phyloP scores from a whole-genome alignment of 148 eudicot genomes.

The Rhododendron molle region DNA sequence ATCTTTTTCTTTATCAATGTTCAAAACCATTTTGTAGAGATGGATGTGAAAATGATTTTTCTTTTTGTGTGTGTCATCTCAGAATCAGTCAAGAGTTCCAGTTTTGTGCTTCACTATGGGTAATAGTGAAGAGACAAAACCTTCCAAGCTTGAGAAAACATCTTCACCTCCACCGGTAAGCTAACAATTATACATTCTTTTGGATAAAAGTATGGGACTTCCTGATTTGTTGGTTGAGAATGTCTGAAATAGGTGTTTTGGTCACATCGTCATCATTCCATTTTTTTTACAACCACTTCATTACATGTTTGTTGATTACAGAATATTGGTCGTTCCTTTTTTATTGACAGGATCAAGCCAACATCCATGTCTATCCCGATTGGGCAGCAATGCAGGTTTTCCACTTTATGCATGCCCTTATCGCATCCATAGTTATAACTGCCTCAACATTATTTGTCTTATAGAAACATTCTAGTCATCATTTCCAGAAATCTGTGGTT shows the following conservation, averaged over 20 bases:
- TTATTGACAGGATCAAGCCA: slow-evolving; percentile 60
- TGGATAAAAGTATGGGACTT: neutral
- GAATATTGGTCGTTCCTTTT: slow-evolving; percentile 8
- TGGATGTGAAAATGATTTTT: neutral
- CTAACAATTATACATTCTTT: neutral
- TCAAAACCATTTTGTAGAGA: neutral
- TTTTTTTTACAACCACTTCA: neutral
- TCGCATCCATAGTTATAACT: neutral
- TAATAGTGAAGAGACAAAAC: slow-evolving; percentile 46
- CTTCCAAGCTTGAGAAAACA: slow-evolving; percentile 52
- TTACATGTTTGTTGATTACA: slow-evolving; percentile 2
- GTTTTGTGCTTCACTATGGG: slow-evolving; percentile 41
- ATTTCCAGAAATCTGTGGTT: neutral
- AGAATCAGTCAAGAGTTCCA: neutral
- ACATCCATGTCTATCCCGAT: slow-evolving; percentile 76
- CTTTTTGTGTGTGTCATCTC: neutral
- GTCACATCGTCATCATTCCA: neutral
- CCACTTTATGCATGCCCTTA: slow-evolving; percentile 1
- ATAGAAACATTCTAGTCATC: neutral
- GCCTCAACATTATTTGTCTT: neutral
- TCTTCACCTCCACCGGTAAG: slow-evolving; percentile 61
- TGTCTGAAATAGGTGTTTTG: neutral
- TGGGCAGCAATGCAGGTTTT: slow-evolving; percentile 97
- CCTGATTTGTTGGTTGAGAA: neutral
- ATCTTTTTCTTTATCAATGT: neutral